Evolutionary conservation across 495 filamentous ascomycete genomes (phyloP).

Genomic region (Penicillium canariense): DNA sequence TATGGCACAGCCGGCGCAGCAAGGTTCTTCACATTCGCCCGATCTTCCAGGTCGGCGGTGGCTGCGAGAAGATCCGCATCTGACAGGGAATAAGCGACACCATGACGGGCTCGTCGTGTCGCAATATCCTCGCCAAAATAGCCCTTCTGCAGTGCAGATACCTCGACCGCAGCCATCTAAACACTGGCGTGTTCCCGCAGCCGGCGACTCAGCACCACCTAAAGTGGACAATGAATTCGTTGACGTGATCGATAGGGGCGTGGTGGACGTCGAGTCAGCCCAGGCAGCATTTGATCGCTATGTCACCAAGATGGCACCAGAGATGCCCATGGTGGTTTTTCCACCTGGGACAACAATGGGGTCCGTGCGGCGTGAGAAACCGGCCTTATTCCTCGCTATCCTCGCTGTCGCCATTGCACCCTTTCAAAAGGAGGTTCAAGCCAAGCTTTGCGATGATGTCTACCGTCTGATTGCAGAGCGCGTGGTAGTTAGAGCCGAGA

Average conservation of each 20-base stretch:
- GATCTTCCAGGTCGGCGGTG: constrained; percentile 19
- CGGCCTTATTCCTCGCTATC: constrained; percentile 78
- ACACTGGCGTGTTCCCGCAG: constrained; percentile 17
- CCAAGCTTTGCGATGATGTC: constrained; percentile 62
- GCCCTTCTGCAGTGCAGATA: constrained; percentile 28
- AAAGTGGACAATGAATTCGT: constrained; percentile 37
- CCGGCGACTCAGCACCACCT: constrained; percentile 9
- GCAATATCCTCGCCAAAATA: constrained; percentile 20
- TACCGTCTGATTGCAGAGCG: constrained; percentile 72
- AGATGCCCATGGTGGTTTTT: constrained; percentile 80
- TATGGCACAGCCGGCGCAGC: neutral
- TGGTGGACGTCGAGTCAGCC: constrained; percentile 64
- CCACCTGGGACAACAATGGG: constrained; percentile 60
- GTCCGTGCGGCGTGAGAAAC: constrained; percentile 67
- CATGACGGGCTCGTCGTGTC: constrained; percentile 22
- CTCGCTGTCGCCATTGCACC: constrained; percentile 64
- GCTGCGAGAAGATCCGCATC: constrained; percentile 7
- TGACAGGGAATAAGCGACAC: constrained; percentile 24
- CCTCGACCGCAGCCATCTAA: constrained; percentile 8
- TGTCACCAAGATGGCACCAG: constrained; percentile 61
- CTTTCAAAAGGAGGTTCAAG: constrained; percentile 58
- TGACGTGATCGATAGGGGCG: constrained; percentile 69
- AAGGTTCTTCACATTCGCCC: neutral
- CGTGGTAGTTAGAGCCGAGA: constrained; percentile 72
- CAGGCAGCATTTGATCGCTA: constrained; percentile 66